Evolutionary conservation across 2,329 filamentous ascomycete species (phyloP).

Genomic region (Alternaria sp.): DNA sequence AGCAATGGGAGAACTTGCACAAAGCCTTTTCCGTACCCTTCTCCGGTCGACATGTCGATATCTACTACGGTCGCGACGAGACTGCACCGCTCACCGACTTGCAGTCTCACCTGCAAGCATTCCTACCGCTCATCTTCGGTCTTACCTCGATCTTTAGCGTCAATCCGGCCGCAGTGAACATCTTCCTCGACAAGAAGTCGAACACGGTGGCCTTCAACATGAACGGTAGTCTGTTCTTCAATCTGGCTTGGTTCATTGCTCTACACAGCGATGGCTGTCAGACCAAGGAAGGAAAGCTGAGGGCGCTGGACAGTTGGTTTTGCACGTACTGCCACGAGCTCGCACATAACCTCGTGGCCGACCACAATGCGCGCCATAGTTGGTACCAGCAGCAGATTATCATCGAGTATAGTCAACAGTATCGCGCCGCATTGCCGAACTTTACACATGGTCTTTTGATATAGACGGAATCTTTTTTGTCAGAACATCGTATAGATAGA

Average conservation of each 20-base stretch:
- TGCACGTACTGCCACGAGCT: slow-evolving; percentile 95
- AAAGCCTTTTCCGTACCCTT: slow-evolving; percentile 49
- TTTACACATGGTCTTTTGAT: slow-evolving; percentile 35
- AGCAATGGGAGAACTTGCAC: slow-evolving; percentile 49
- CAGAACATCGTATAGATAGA: neutral
- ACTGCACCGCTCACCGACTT: slow-evolving; percentile 38
- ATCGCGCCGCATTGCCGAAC: slow-evolving; percentile 34
- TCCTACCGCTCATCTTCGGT: slow-evolving; percentile 47
- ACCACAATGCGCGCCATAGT: slow-evolving; percentile 63
- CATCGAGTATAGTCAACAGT: slow-evolving; percentile 48
- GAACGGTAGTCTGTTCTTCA: slow-evolving; percentile 89
- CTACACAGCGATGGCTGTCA: slow-evolving; percentile 64
- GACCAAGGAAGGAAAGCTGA: slow-evolving; percentile 49
- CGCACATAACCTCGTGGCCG: slow-evolving; percentile 86
- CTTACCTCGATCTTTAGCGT: slow-evolving; percentile 68
- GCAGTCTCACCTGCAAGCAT: slow-evolving; percentile 35
- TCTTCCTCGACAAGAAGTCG: slow-evolving; percentile 84
- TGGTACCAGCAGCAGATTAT: slow-evolving; percentile 52
- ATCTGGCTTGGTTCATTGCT: slow-evolving; percentile 85
- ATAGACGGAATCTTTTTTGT: neutral
- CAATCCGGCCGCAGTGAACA: slow-evolving; percentile 73
- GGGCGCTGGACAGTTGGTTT: slow-evolving; percentile 81
- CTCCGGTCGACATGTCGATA: slow-evolving; percentile 44
- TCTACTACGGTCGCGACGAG: slow-evolving; percentile 48
- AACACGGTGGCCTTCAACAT: slow-evolving; percentile 93